Percentiles rank a stretch among this genome's conserved stretches.
Conservation (phyloP, 129 eudicot species). For the Ambrosia trifida region DNA sequence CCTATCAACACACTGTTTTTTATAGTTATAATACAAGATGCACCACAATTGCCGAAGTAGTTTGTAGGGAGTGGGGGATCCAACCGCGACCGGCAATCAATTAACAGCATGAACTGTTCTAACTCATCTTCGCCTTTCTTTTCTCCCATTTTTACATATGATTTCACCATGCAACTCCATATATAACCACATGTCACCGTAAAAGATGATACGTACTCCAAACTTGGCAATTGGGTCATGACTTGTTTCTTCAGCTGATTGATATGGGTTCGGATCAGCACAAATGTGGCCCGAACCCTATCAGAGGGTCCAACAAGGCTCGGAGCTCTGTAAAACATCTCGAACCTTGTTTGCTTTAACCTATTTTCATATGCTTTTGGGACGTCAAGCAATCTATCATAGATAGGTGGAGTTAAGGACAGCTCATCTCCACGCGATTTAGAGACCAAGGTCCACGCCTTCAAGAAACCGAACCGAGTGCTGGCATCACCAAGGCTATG, state of each 20-base stretch:
- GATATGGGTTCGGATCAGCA: conserved; percentile 31
- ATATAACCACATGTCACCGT: conserved; percentile 33
- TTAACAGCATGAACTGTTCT: conserved; percentile 36
- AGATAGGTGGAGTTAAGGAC: conserved; percentile 33
- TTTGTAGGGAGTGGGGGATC: conserved; percentile 52
- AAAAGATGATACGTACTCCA: conserved; percentile 40
- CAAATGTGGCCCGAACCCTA: conserved; percentile 47
- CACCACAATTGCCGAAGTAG: conserved; percentile 56
- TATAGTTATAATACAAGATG: conserved; percentile 33
- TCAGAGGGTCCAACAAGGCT: conserved; percentile 27
- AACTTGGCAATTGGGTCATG: conserved; percentile 4
- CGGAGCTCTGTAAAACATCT: conserved; percentile 22
- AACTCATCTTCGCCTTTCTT: conserved; percentile 30
- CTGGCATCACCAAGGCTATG: conserved; percentile 51
- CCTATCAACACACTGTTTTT: conserved; percentile 31
- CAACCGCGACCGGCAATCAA: conserved; percentile 56
- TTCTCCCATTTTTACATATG: conserved; percentile 18
- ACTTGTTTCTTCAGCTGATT: conserved; percentile 29
- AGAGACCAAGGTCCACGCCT: conserved; percentile 41
- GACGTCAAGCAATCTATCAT: conserved; percentile 38
- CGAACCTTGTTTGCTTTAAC: conserved; percentile 14
- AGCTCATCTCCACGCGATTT: conserved; percentile 24
- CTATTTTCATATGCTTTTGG: conserved; percentile 34
- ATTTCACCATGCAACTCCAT: conserved; percentile 44
- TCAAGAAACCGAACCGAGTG: conserved; percentile 39